A percentile compares a stretch with the other conserved stretches of the same genome.
Conservation (phyloP, 23 red algal genomes). For the Agarophyton chilense region DNA sequence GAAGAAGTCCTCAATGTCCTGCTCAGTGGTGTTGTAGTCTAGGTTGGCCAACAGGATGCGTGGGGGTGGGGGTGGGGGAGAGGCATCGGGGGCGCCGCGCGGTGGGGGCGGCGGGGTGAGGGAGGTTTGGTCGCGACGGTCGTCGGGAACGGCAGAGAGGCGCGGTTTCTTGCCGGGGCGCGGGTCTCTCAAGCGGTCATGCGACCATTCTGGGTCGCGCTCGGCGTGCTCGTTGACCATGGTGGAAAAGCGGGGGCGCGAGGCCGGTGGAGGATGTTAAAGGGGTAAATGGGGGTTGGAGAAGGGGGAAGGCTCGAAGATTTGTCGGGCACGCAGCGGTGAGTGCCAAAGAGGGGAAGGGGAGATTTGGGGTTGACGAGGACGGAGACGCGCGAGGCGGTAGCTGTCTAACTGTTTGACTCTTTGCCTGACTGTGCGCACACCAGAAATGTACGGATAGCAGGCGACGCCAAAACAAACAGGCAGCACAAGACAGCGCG, state of each 20-base stretch:
- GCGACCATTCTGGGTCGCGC: conserved; percentile 20
- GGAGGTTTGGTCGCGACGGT: neutral
- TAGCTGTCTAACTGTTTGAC: too few relatives aligned
- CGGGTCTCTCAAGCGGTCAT: conserved; percentile 20
- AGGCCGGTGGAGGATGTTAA: neutral
- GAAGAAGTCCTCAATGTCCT: conserved; percentile 56
- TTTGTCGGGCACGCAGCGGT: too few relatives aligned
- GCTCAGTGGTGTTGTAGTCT: conserved; percentile 49
- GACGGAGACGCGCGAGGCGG: too few relatives aligned
- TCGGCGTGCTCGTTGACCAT: conserved; percentile 31
- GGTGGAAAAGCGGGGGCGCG: neutral
- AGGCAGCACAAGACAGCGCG: too few relatives aligned
- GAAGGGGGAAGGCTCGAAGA: neutral
- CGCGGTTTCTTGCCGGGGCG: conserved; percentile 46
- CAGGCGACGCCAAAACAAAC: too few relatives aligned
- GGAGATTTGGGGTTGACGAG: too few relatives aligned
- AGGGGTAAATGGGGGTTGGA: neutral
- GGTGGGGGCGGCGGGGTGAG: neutral
- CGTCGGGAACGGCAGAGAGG: neutral
- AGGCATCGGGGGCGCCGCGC: neutral
- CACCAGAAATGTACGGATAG: too few relatives aligned
- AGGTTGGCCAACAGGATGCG: conserved; percentile 60
- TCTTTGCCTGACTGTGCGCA: too few relatives aligned
- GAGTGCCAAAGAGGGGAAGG: too few relatives aligned
- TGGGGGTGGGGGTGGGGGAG: neutral